A percentile compares a stretch with the other conserved stretches of the same genome.
These are phyloP conservation scores for Mucor piriformis DNA, from an alignment of 371 early-diverging fungal genomes.

Conservation along the genomic window DNA sequence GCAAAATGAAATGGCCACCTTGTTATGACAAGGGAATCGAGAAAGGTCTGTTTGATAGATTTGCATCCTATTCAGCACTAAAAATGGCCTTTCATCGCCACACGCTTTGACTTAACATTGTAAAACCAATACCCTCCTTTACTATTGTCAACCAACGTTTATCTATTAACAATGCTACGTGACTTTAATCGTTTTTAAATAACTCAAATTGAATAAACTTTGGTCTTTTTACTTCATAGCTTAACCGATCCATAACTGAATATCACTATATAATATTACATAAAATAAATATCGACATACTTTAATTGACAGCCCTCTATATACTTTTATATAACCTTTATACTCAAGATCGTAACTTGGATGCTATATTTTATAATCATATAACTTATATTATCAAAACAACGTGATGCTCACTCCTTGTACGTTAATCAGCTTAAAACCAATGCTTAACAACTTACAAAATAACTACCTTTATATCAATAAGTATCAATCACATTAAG, in stretches of 20 bases:
- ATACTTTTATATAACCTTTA: conserved; percentile 10
- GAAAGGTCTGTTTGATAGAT: conserved; percentile 14
- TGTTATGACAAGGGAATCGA: conserved; percentile 16
- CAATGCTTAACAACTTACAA: conserved; percentile 6
- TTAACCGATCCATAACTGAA: conserved; percentile 14
- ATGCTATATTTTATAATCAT: conserved; percentile 14
- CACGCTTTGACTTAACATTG: conserved; percentile 16
- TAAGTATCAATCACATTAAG: no score
- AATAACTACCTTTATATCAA: conserved; percentile 10
- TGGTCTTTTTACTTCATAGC: conserved; percentile 12
- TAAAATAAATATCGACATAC: conserved; percentile 12
- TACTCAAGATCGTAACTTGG: conserved; percentile 14
- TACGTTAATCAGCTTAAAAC: conserved; percentile 10
- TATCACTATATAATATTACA: conserved; percentile 11
- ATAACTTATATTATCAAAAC: conserved; percentile 12
- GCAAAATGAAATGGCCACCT: conserved; percentile 13
- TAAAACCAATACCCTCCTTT: conserved; percentile 17
- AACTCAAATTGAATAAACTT: conserved; percentile 14
- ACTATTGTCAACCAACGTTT: conserved; percentile 15
- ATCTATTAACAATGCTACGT: conserved; percentile 13
- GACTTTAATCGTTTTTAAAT: conserved; percentile 12
- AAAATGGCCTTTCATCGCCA: conserved; percentile 16
- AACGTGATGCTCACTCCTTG: conserved; percentile 14
- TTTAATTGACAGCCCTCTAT: conserved; percentile 14
- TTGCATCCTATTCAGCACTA: conserved; percentile 13